Conservation (phyloP, 1,139 yeast genomes). For the Scheffersomyces lignicola region DNA sequence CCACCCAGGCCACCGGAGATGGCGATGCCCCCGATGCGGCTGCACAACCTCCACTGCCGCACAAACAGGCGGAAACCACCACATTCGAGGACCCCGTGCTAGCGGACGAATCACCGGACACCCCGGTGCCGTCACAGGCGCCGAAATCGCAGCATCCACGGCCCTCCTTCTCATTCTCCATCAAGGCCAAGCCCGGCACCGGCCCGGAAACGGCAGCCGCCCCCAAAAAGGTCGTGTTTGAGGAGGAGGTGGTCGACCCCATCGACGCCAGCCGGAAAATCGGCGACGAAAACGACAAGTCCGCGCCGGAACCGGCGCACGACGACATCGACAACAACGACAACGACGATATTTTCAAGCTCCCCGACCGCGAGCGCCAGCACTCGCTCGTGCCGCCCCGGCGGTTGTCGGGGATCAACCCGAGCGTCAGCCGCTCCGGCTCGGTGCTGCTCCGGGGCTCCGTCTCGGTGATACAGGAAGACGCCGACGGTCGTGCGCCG, state of each 20-base stretch:
- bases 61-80: conserved; percentile 2
- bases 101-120: conserved; percentile 3
- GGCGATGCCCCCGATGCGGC: too few relatives aligned
- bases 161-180: conserved; percentile 9
- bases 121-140: conserved; percentile 14
- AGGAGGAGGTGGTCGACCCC: conserved; percentile 31
- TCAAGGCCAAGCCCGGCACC: conserved; percentile 1
- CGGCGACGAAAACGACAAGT: conserved; percentile 13
- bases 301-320: too few relatives aligned
- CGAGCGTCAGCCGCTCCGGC: conserved; percentile 25
- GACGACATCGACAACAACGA: conserved; percentile 31
- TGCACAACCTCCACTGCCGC: background rate
- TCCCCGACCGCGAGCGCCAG: conserved; percentile 21
- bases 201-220: background rate
- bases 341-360: conserved; percentile 35
- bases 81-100: conserved; percentile 1
- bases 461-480: conserved; percentile 14
- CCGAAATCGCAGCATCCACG: conserved; percentile 5
- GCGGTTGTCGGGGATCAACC: conserved; percentile 39
- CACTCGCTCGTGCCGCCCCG: conserved; percentile 33
- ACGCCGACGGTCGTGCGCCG: conserved; percentile 21
- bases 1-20: conserved; percentile 12
- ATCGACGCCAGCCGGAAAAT: conserved; percentile 21
- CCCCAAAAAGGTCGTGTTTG: conserved; percentile 7
- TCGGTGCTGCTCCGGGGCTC: too few relatives aligned